Base-by-base conservation (phyloP, 2,329 filamentous ascomycete species). In the Alternaria arborescens region DNA sequence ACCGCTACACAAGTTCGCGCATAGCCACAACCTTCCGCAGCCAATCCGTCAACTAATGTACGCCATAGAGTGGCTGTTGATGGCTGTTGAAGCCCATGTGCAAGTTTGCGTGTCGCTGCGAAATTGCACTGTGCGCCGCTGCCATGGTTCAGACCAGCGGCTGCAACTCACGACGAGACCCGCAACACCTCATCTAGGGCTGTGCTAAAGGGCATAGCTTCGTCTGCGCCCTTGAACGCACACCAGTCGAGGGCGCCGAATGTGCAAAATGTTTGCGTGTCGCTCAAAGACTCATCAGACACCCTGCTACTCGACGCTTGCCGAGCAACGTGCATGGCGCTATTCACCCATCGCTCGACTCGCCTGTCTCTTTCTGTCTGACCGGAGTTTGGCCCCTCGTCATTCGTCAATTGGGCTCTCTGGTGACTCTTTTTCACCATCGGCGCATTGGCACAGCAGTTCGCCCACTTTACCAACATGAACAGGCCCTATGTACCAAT, bases 351-450 rank as follows among this genome's bases (percentile, higher is more conserved):
- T 68, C 67, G 70, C 68, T 71, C 57, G 61, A 54, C 57, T 55
- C 60, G 55, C 67, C 65, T 66, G 66, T 30, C 71, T 71, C 46
- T 58, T 72, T 68, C 67, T 55, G 72, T 69, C 67, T 77, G 68
- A 77, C 75, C 75, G 75, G 75, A 73, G 66, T 61, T 50, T 65
- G 18, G 16, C 20, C 34, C 48, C 18, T 50, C 60, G 3, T 61
- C 53, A 73, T 72, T 75, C 63, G 69, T 58, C 68, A 67, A 70
- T 63, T 50, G 40, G 52, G 55, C 43, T 36, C 47, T 52, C 58
- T 47, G 56, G 28, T 48, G 42, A 55, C 55, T 48, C 42, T 46
- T 22, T 48, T 48, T 47, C 51, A 55, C 54, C 55, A 60, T 52
- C 54, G 51, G 53, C 32, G 52, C 61, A 26, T 63, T 57, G 55